Evolutionary conservation across 2,329 filamentous ascomycete species (phyloP), one percentile per base, ranked within the genome.

Genomic region (Annulohypoxylon truncatum): DNA sequence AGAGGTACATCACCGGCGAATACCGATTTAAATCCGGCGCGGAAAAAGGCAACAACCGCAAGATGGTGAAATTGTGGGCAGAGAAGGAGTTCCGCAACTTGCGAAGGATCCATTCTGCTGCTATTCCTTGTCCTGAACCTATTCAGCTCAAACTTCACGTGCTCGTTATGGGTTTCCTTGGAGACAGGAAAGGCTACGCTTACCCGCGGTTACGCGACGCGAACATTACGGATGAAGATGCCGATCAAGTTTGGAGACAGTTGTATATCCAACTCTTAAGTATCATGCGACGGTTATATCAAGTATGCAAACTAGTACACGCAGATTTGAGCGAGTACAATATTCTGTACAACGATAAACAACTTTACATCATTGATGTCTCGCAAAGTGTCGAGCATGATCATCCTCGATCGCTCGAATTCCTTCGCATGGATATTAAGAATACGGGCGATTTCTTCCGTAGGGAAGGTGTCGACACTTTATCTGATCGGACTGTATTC

Each of bases 301-400:
- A 97, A 77, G 89, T 91, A 40, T 99, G 96, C 80, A 89, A 87
- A 57, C 89, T 99, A 6, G 95, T 99, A 0, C 96, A 99, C 77
- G 96, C 94, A 52, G 96, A 99, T 87, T 79, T 99, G 77, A 97
- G 93, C 83, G 96, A 99, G 85, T 99, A 99, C 87, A 99, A 99
- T 76, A 88, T 98, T 55, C 86, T 99, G 18, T 99, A 96, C 82
- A 87, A 97, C 82, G 86, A 93, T 61, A 84, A 88, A 63, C 89
- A 88, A 73, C 87, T 97, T 0, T 97, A 93, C 83, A 91, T 99
- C 75, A 99, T 99, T 78, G 96, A 99, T 79, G 96, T 99, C 44
- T 97, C 93, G 60, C 96, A 99, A 82, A 96, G 92, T 76, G 96
- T 99, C 18, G 96, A 98, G 82, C 94, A 96, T 72, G 95, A 98